Percentiles rank a stretch among this genome's conserved stretches.
These are phyloP conservation scores for Puya raimondii DNA, from an alignment of 176 grass and related monocot species.

Conservation along the genomic window DNA sequence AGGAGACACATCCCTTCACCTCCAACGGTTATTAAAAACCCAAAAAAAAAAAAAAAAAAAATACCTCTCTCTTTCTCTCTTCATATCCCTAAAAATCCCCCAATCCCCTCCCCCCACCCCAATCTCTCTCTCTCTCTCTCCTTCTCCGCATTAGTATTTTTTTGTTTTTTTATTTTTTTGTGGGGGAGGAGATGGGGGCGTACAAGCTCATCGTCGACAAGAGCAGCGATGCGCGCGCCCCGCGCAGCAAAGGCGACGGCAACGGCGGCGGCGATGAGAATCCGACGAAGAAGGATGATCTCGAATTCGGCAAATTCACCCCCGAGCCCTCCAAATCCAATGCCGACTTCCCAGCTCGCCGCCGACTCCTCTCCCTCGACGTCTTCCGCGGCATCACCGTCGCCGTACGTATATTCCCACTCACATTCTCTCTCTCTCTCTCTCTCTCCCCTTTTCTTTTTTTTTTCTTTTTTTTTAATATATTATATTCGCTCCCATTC, in stretches of 20 bases:
- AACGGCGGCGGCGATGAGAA: too few relatives aligned
- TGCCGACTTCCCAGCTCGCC: not conserved
- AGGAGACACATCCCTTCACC: too few relatives aligned
- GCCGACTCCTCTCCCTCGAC: constrained; percentile 62
- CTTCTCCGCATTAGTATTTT: not conserved
- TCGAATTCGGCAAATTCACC: constrained; percentile 10
- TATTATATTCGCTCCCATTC: too few relatives aligned
- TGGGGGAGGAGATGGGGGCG: constrained; percentile 7
- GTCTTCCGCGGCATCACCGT: constrained; percentile 80
- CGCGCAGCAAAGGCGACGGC: not conserved
- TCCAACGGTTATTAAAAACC: too few relatives aligned
- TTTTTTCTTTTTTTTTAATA: not conserved
- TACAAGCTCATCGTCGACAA: constrained; percentile 8
- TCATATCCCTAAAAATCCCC: too few relatives aligned
- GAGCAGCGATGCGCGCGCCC: not conserved
- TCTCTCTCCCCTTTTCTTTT: not conserved
- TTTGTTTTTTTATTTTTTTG: not conserved
- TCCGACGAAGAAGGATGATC: too few relatives aligned
- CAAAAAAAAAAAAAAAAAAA: too few relatives aligned
- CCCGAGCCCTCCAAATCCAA: not conserved
- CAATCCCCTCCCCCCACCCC: too few relatives aligned
- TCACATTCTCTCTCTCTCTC: not conserved
- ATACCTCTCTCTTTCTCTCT: too few relatives aligned
- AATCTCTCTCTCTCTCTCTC: not conserved
- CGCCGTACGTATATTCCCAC: constrained; percentile 23